Conservation (phyloP, 345 rosid species). For the Hibiscus tridactylites region DNA sequence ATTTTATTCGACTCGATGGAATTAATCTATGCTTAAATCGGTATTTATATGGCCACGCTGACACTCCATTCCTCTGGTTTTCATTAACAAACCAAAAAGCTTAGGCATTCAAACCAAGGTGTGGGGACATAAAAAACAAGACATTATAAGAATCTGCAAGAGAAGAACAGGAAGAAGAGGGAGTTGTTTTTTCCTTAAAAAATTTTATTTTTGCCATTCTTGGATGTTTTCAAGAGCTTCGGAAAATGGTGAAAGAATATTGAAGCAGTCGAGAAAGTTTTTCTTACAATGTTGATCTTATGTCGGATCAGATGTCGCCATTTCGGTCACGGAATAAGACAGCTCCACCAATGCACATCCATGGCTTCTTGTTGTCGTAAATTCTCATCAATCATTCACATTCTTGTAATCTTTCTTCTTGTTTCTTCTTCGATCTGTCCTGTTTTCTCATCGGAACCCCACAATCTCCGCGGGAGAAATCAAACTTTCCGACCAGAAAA, state of each 20-base stretch:
- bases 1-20: too few species aligned
- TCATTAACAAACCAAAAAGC: conserved; percentile 14
- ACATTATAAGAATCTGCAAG: conserved; percentile 24
- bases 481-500: conserved; percentile 60
- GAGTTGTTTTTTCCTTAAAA: background rate
- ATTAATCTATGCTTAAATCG: background rate
- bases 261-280: conserved; percentile 22
- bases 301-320: conserved; percentile 37
- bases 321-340: conserved; percentile 48
- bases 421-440: conserved; percentile 43
- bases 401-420: conserved; percentile 38
- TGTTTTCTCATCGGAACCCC: conserved; percentile 33
- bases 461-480: conserved; percentile 25
- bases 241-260: conserved; percentile 36
- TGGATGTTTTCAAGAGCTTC: conserved; percentile 21
- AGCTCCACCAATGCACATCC: conserved; percentile 25
- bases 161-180: conserved; percentile 5
- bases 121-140: conserved; percentile 7
- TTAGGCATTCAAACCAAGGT: conserved; percentile 25
- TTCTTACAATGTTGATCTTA: conserved; percentile 26
- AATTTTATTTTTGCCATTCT: conserved; percentile 6
- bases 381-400: conserved; percentile 27
- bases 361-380: conserved; percentile 31
- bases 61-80: conserved; percentile 31
- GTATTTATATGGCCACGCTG: conserved; percentile 53